phyloP scores from a whole-genome alignment of 2,329 filamentous ascomycete genomes.

The Stromatinia cepivora region DNA sequence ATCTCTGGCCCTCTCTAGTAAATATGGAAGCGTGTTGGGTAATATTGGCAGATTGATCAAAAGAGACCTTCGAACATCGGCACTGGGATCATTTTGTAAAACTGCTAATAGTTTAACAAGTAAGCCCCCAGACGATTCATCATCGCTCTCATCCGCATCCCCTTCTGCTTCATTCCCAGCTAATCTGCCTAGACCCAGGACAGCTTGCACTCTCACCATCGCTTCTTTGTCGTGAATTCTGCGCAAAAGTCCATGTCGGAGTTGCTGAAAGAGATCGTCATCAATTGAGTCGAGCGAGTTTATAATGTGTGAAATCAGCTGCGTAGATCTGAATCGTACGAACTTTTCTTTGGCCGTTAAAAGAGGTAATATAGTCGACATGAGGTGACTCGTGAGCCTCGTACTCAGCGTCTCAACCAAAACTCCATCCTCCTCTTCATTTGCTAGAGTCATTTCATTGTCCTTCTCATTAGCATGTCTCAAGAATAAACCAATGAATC shows the following conservation, averaged over 20 bases:
- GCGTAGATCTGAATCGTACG: slow-evolving; percentile 84
- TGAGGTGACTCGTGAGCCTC: slow-evolving; percentile 71
- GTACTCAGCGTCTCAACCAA: slow-evolving; percentile 82
- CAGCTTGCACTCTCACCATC: slow-evolving; percentile 87
- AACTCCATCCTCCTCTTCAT: slow-evolving; percentile 67
- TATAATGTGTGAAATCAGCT: slow-evolving; percentile 86
- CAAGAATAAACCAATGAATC: slow-evolving; percentile 86
- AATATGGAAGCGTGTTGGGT: slow-evolving; percentile 76
- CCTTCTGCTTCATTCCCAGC: slow-evolving; percentile 76
- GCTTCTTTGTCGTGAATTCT: slow-evolving; percentile 92
- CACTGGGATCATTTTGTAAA: slow-evolving; percentile 89
- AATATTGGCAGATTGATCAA: slow-evolving; percentile 88
- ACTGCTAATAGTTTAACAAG: slow-evolving; percentile 83
- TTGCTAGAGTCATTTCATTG: slow-evolving; percentile 61
- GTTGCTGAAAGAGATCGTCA: slow-evolving; percentile 81
- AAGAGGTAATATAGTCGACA: slow-evolving; percentile 73
- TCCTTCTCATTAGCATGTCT: slow-evolving; percentile 70
- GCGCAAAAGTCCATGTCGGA: slow-evolving; percentile 77
- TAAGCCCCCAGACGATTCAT: slow-evolving; percentile 67
- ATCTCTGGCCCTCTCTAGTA: slow-evolving; percentile 89
- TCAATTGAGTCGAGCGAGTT: slow-evolving; percentile 92
- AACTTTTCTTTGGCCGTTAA: slow-evolving; percentile 87
- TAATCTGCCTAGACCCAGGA: slow-evolving; percentile 82
- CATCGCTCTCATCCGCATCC: slow-evolving; percentile 67
- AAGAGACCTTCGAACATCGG: slow-evolving; percentile 85